Evolutionary conservation across 2,329 filamentous ascomycete genomes (phyloP), one percentile per base, ranked within the genome.

Genomic region (Colletotrichum tropicicola): DNA sequence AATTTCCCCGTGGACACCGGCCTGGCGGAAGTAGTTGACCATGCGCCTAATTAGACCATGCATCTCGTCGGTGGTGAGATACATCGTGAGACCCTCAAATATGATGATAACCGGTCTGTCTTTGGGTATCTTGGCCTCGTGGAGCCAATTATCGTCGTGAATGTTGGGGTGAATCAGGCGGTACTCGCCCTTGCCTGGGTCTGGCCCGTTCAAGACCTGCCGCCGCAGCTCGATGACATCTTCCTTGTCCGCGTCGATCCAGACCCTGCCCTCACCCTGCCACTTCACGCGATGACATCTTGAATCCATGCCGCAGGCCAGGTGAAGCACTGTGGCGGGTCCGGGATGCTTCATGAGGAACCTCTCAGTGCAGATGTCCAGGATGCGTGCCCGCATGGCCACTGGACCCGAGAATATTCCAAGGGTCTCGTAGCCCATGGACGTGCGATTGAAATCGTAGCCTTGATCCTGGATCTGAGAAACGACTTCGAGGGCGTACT

Each of bases 201-300:
- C 57, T 3, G 62, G 62, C 3, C 49, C 62, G 21, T 74, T 70
- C 27, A 68, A 68, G 4, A 77, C 64, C 37, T 68, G 68, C 7
- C 59, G 56, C 6, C 77, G 74, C 37, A 78, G 68, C 5, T 70
- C 70, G n/a, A 76, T 66, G 9, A 78, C 75, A 15, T 77, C 75
- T 32, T 74, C 74, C 15, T 77, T 57, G 51, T 79, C 77, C 23
- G 76, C 63, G 35, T 78, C 76, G 58, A 78, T 71, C 77, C 76
- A 78, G 15, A 72, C 68, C 12, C 73, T 68, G 5, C 59, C 56
- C 3, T 37, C 49, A 48, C 67, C 63, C 19, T 66, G 69, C 58
- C 62, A 65, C 28, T 54, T 45, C 15, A 58, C 62, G 8, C 45
- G 76, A 32, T 12, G 74, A 67, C 59, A 71, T 27, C 75, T 71